Evolutionary conservation across 176 grass and related monocot species (phyloP).

Genomic region (Eragrostis curvula): DNA sequence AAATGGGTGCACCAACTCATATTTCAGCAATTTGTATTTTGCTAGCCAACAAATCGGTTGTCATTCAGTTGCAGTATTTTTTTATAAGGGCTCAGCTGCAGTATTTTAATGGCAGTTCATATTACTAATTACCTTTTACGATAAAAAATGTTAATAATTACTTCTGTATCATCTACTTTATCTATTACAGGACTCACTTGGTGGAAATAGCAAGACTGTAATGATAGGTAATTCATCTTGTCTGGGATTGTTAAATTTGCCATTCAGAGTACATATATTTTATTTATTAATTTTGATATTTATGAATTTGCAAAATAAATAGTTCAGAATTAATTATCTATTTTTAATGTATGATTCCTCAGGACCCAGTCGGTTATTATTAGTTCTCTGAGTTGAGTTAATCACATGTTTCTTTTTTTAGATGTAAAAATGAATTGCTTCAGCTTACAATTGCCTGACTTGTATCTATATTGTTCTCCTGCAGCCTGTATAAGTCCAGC

Average conservation of each 20-base stretch:
- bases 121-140: too few species aligned
- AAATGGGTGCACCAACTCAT: constrained; percentile 6
- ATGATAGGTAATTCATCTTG: constrained; percentile 89
- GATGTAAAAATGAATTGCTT: not conserved
- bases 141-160: not conserved
- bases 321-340: not conserved
- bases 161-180: constrained; percentile 23
- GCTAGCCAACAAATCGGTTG: not conserved
- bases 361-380: not conserved
- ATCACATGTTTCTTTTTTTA: not conserved
- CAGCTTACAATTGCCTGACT: constrained; percentile 32
- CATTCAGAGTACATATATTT: not conserved
- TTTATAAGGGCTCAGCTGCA: not conserved
- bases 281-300: constrained; percentile 20
- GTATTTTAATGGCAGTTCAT: not conserved
- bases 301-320: not conserved
- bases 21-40: constrained; percentile 7
- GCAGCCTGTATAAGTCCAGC: constrained; percentile 99
- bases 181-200: constrained; percentile 81
- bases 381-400: constrained; percentile 4
- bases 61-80: not conserved
- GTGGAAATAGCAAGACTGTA: constrained; percentile 98
- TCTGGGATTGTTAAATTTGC: constrained; percentile 7
- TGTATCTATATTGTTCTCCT: constrained; percentile 44
- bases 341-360: not conserved